Conservation (phyloP, 2,329 filamentous ascomycete genomes). For the Aspergillus flavus region DNA sequence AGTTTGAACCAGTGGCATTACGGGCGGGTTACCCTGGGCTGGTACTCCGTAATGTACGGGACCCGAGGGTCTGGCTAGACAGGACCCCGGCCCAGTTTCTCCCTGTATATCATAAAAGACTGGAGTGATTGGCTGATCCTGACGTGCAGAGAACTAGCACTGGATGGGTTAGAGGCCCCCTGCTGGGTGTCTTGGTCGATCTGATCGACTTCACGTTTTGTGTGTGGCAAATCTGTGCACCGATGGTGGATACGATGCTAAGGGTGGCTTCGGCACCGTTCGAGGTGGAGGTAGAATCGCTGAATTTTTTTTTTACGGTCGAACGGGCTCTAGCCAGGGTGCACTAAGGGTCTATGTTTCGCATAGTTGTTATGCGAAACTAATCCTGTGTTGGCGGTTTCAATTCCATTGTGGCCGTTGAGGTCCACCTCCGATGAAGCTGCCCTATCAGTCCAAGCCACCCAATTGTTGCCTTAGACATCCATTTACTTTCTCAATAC, state of each 20-base stretch:
- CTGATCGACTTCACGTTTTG: not conserved
- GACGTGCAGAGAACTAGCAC: not conserved
- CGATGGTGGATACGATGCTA: not conserved
- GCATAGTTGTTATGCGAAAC: too few species aligned
- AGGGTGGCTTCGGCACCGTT: not conserved
- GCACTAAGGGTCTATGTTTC: not conserved
- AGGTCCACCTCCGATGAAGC: not conserved
- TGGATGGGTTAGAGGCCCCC: not conserved
- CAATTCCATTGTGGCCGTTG: not conserved
- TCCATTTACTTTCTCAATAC: not conserved
- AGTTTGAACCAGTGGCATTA: not conserved
- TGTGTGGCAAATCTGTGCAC: not conserved
- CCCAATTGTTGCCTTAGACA: not conserved
- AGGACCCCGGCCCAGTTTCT: not conserved
- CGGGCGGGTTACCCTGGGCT: not conserved
- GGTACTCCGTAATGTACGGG: not conserved
- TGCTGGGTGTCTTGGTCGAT: not conserved
- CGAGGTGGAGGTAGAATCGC: not conserved
- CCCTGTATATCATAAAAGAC: not conserved
- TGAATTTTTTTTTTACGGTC: not conserved
- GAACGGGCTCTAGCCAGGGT: not conserved
- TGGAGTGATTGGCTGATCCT: not conserved
- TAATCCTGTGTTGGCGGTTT: not conserved
- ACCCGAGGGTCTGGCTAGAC: not conserved
- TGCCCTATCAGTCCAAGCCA: not conserved